Conservation (phyloP, 768 basidiomycete species). For the Inosperma sp. region DNA sequence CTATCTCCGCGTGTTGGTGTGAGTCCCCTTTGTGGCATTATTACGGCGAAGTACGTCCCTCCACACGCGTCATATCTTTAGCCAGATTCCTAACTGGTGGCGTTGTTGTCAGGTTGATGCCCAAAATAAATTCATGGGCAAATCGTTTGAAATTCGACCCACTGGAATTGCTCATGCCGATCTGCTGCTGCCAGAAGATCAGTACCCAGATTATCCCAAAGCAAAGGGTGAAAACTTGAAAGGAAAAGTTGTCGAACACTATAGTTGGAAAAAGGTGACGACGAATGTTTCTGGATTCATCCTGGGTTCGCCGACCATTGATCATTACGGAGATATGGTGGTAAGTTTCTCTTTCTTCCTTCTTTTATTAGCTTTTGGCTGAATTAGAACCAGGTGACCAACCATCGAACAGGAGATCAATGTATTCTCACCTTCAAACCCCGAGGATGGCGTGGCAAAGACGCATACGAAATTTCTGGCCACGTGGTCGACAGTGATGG, state of each 20-base stretch:
- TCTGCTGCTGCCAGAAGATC: conserved; percentile 65
- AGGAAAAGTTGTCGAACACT: conserved; percentile 79
- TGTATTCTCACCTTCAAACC: conserved; percentile 95
- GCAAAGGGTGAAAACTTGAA: conserved; percentile 37
- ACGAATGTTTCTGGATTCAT: conserved; percentile 92
- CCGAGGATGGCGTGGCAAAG: conserved; percentile 87
- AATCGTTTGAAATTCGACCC: conserved; percentile 93
- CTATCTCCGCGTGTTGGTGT: conserved; percentile 93
- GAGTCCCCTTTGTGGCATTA: conserved; percentile 89
- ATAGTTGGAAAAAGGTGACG: conserved; percentile 93
- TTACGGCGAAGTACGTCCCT: conserved; percentile 67
- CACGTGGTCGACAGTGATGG: conserved; percentile 66
- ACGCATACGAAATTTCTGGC: conserved; percentile 91
- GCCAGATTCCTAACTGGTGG: not conserved
- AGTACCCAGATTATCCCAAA: conserved; percentile 59
- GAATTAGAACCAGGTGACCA: conserved; percentile 53
- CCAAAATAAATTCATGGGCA: conserved; percentile 95
- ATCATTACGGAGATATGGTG: conserved; percentile 93
- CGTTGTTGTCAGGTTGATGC: conserved; percentile 69
- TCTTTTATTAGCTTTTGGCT: not conserved
- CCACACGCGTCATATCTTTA: not conserved
- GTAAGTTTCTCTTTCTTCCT: conserved; percentile 43
- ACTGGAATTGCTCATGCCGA: conserved; percentile 93
- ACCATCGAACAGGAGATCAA: conserved; percentile 85
- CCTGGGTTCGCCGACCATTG: conserved; percentile 80